Evolutionary conservation across 1,284 basidiomycete species (phyloP).

Genomic region (Athelia sp.): DNA sequence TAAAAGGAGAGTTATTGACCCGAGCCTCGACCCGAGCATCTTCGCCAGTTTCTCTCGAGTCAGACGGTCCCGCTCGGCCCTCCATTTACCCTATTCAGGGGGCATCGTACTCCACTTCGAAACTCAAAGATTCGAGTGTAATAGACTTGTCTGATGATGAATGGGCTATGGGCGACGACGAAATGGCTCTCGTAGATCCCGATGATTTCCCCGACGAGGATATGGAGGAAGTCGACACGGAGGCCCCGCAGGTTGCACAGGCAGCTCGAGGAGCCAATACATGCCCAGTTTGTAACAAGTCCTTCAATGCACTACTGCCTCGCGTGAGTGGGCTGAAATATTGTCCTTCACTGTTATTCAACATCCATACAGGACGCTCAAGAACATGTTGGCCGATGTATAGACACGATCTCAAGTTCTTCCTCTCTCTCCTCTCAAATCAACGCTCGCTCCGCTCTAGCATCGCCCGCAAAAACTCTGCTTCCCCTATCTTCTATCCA

Average conservation of each 20-base stretch:
- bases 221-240: slow-evolving; percentile 4
- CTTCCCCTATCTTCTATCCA: slow-evolving; percentile 17
- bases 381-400: slow-evolving; percentile 46
- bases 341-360: slow-evolving; percentile 3
- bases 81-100: slow-evolving; percentile 13
- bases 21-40: no score
- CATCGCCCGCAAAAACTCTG: slow-evolving; percentile 11
- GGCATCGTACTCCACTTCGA: neutral
- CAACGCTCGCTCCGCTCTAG: slow-evolving; percentile 4
- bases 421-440: neutral
- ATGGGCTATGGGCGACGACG: slow-evolving; percentile 65
- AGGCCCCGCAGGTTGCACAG: no score
- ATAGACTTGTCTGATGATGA: slow-evolving; percentile 26
- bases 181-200: slow-evolving; percentile 27
- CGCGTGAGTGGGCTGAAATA: slow-evolving; percentile 19
- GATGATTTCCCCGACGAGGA: slow-evolving; percentile 14
- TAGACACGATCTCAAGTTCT: slow-evolving; percentile 26
- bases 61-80: slow-evolving; percentile 11
- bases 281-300: slow-evolving; percentile 37
- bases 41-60: no score
- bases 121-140: neutral
- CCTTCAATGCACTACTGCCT: slow-evolving; percentile 18
- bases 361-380: slow-evolving; percentile 33
- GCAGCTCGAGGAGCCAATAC: neutral
- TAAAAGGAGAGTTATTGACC: slow-evolving; percentile 10